phyloP scores from a whole-genome alignment of 2,329 filamentous ascomycete species.

The Colletotrichum tanaceti region DNA sequence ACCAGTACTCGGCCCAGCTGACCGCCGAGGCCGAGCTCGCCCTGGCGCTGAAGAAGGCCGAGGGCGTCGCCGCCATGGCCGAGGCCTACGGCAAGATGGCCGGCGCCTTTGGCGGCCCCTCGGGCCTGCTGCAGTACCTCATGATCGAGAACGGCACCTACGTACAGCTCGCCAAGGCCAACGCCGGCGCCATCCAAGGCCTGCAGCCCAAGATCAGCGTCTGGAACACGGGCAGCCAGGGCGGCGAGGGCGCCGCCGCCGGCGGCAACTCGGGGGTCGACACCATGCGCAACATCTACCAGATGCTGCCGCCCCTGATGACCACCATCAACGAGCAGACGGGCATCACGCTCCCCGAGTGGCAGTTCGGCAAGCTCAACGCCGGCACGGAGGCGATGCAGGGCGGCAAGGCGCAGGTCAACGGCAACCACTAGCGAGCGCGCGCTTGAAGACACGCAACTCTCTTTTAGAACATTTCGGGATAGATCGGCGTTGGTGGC shows the following conservation, averaged over 20 bases:
- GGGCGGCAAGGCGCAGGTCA: constrained; percentile 26
- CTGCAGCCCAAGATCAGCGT: constrained; percentile 90
- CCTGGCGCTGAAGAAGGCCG: constrained; percentile 77
- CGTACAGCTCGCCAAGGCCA: constrained; percentile 80
- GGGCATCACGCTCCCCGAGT: constrained; percentile 81
- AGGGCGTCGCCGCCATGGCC: constrained; percentile 81
- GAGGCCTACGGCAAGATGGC: constrained; percentile 81
- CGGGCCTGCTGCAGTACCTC: constrained; percentile 83
- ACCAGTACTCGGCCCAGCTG: constrained; percentile 53
- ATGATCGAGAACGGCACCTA: constrained; percentile 89
- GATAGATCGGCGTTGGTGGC: constrained; percentile 23
- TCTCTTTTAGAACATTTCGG: not conserved
- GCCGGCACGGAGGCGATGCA: constrained; percentile 50
- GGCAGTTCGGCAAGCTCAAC: constrained; percentile 70
- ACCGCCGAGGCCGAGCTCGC: constrained; percentile 71
- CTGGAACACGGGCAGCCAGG: constrained; percentile 80
- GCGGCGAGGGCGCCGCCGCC: constrained; percentile 53
- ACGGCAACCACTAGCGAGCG: constrained; percentile 12
- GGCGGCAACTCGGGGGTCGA: constrained; percentile 61
- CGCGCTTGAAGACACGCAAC: not conserved
- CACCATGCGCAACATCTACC: constrained; percentile 83
- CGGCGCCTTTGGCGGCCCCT: constrained; percentile 79
- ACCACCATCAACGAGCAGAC: constrained; percentile 91
- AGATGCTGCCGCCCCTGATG: constrained; percentile 84
- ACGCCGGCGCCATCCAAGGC: constrained; percentile 79